Conservation (phyloP, 2,329 filamentous ascomycete genomes). For the Fusarium paranaense region DNA sequence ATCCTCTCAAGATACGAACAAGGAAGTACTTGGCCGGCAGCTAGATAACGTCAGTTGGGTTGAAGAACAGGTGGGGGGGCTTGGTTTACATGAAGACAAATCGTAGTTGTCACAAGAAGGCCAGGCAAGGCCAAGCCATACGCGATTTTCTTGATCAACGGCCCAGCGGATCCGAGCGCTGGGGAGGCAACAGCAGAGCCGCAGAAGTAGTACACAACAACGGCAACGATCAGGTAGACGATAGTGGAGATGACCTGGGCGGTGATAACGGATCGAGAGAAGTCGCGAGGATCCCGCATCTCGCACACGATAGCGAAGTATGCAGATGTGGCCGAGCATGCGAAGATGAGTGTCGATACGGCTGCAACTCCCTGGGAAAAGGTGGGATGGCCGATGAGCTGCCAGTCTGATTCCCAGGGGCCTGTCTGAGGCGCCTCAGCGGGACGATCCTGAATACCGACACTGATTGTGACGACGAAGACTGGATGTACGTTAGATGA, state of each 20-base stretch:
- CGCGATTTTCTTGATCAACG: slow-evolving; percentile 55
- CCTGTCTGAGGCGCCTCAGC: slow-evolving; percentile 29
- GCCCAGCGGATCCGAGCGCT: slow-evolving; percentile 59
- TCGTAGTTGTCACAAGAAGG: slow-evolving; percentile 40
- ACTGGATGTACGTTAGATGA: neutral
- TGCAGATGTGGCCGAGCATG: slow-evolving; percentile 51
- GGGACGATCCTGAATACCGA: slow-evolving; percentile 34
- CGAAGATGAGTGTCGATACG: slow-evolving; percentile 50
- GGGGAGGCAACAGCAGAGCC: slow-evolving; percentile 60
- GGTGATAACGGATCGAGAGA: slow-evolving; percentile 41
- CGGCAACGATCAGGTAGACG: slow-evolving; percentile 49
- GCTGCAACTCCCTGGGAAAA: slow-evolving; percentile 49
- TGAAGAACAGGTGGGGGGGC: neutral
- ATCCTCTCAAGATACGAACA: slow-evolving; percentile 41
- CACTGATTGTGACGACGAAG: slow-evolving; percentile 38
- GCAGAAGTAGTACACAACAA: slow-evolving; percentile 59
- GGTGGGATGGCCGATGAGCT: slow-evolving; percentile 44
- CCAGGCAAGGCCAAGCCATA: slow-evolving; percentile 54
- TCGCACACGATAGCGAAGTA: slow-evolving; percentile 49
- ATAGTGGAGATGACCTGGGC: slow-evolving; percentile 45
- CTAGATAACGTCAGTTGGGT: slow-evolving; percentile 39
- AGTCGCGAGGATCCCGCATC: slow-evolving; percentile 47
- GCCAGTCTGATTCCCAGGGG: slow-evolving; percentile 47
- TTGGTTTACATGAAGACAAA: neutral
- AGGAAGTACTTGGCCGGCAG: slow-evolving; percentile 32